A percentile compares a stretch with the other conserved stretches of the same genome.
Conservation (phyloP, 257 asterid genomes). For the Leonotis leonurus region DNA sequence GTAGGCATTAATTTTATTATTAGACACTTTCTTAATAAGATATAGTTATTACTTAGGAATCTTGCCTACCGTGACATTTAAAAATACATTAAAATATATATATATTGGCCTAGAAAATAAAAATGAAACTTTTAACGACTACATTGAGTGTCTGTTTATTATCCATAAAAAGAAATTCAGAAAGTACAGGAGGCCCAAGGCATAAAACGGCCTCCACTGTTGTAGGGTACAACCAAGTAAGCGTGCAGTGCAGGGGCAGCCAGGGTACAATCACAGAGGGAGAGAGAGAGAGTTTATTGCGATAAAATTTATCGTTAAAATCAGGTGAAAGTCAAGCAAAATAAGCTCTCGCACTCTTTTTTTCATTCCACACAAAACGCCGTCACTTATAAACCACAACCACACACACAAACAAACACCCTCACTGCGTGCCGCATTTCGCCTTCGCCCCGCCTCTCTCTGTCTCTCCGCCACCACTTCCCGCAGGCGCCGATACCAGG, state of each 20-base stretch:
- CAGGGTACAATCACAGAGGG: not conserved
- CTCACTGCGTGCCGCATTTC: constrained; percentile 24
- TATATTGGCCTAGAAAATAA: not conserved
- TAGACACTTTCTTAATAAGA: no score
- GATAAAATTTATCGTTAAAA: constrained; percentile 5
- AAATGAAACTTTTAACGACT: not conserved
- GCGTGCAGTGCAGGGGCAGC: no score
- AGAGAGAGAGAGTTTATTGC: not conserved
- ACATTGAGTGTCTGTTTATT: not conserved
- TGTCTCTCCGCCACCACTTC: constrained; percentile 13
- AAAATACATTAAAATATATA: no score
- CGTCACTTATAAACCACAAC: constrained; percentile 27
- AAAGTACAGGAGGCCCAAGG: not conserved
- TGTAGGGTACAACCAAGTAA: constrained; percentile 13
- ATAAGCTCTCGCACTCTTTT: not conserved
- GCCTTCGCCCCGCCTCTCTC: not conserved
- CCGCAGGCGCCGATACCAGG: constrained; percentile 1
- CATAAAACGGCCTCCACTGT: not conserved
- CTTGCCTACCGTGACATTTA: not conserved
- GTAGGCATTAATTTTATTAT: no score
- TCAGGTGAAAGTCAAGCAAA: constrained; percentile 17
- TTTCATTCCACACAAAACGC: constrained; percentile 14
- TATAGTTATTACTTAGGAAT: not conserved
- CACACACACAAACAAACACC: constrained; percentile 13
- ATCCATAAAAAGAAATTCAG: not conserved